Conservation (phyloP, 176 grass and related monocot species). For the Luzula sylvatica region DNA sequence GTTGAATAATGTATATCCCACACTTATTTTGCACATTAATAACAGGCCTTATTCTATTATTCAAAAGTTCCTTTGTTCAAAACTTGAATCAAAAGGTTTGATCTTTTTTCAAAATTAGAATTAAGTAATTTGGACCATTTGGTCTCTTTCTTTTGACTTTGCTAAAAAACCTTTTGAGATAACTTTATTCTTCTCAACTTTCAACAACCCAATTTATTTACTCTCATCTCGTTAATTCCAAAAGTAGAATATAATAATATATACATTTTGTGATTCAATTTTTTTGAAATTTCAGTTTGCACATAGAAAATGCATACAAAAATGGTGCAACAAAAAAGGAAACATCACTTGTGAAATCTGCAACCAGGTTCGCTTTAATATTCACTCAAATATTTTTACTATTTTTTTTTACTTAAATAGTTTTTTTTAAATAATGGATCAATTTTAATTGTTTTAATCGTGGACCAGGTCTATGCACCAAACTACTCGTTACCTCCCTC, state of each 20-base stretch:
- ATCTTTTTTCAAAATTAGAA: background rate
- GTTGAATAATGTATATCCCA: too few species aligned
- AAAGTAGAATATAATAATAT: too few species aligned
- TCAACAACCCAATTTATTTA: background rate
- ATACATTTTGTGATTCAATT: too few species aligned
- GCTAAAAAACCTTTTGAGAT: conserved; percentile 3
- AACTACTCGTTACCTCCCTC: conserved; percentile 54
- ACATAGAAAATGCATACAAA: conserved; percentile 96
- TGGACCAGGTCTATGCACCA: conserved; percentile 68
- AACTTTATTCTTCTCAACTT: background rate
- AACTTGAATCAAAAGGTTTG: background rate
- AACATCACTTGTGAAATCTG: conserved; percentile 99
- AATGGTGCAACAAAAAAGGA: conserved; percentile 98
- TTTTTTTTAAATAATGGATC: conserved; percentile 12
- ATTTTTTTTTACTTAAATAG: background rate
- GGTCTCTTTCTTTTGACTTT: conserved; percentile 8
- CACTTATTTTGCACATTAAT: too few species aligned
- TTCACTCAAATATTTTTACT: background rate
- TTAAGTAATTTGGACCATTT: conserved; percentile 11
- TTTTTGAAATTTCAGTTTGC: conserved; percentile 53
- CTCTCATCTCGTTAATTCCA: too few species aligned
- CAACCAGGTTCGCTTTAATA: conserved; percentile 58
- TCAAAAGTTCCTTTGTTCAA: conserved; percentile 9
- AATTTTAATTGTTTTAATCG: too few species aligned
- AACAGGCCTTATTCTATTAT: too few species aligned